Evolutionary conservation across 257 asterid genomes (phyloP).

Genomic region (Solanum sitiens): DNA sequence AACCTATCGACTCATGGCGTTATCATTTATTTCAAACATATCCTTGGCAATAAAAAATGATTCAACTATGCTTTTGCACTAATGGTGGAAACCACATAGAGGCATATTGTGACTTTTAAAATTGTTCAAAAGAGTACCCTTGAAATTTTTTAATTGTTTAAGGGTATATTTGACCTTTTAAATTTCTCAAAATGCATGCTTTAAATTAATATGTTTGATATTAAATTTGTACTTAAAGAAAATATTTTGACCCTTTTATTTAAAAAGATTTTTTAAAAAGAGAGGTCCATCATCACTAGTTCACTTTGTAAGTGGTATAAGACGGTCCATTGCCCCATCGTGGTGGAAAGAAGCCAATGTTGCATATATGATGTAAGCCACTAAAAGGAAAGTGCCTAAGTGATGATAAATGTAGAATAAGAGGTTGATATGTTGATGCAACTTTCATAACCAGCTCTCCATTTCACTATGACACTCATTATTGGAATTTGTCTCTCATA

Average conservation of each 20-base stretch:
- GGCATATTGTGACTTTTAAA: background rate
- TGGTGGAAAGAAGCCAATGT: background rate
- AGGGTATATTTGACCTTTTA: background rate
- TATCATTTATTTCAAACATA: background rate
- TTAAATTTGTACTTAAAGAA: background rate
- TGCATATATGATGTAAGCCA: constrained; percentile 47
- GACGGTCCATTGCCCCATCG: background rate
- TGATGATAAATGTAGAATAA: constrained; percentile 22
- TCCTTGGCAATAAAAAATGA: background rate
- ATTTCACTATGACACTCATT: background rate
- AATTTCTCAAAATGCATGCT: background rate
- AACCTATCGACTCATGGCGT: background rate
- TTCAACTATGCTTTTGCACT: background rate
- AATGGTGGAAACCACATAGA: background rate
- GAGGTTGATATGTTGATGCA: constrained; percentile 60
- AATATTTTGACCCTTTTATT: background rate
- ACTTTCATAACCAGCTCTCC: constrained; percentile 55
- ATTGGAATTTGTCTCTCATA: background rate
- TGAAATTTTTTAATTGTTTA: too few species aligned
- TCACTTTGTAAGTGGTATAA: background rate
- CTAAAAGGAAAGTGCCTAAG: constrained; percentile 2
- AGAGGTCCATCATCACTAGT: background rate
- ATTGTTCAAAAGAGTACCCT: background rate
- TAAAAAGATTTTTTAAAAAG: background rate
- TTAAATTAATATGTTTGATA: background rate